Conservation (phyloP, 257 asterid genomes). For the Plectranthus barbatus region DNA sequence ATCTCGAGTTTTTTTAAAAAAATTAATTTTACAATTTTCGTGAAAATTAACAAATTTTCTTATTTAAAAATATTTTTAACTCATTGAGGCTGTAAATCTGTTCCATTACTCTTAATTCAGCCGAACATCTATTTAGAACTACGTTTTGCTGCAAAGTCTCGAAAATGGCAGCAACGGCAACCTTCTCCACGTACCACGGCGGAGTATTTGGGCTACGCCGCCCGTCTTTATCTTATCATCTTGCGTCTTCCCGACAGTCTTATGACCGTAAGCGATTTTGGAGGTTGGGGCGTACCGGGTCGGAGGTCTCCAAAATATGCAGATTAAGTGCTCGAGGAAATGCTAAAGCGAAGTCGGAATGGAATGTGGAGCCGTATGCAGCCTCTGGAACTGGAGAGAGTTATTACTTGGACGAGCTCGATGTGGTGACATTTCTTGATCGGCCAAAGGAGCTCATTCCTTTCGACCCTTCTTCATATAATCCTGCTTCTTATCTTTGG, state of each 20-base stretch:
- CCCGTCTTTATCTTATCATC: background rate
- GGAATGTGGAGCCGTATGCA: constrained; percentile 46
- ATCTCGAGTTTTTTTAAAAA: too few species aligned
- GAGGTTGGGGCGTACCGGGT: background rate
- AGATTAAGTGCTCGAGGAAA: constrained; percentile 24
- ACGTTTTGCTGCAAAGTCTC: background rate
- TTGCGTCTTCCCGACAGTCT: background rate
- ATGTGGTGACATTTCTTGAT: constrained; percentile 65
- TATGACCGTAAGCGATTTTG: constrained; percentile 6
- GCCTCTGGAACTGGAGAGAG: constrained; percentile 24
- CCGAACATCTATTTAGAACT: too few species aligned
- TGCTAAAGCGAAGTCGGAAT: constrained; percentile 23
- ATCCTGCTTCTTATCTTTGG: constrained; percentile 86
- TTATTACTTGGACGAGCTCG: constrained; percentile 53
- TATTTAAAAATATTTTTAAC: too few species aligned
- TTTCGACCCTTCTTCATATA: constrained; percentile 69
- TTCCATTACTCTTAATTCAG: background rate
- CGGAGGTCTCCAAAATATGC: background rate
- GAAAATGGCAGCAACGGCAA: constrained; percentile 12
- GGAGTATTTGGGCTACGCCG: constrained; percentile 14
- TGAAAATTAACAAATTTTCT: too few species aligned
- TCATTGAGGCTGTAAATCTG: too few species aligned
- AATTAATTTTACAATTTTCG: too few species aligned
- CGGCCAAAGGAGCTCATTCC: constrained; percentile 76
- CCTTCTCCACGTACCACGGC: constrained; percentile 24